phyloP scores from a whole-genome alignment of 495 filamentous ascomycete genomes.

The Talaromyces nanjingensis region DNA sequence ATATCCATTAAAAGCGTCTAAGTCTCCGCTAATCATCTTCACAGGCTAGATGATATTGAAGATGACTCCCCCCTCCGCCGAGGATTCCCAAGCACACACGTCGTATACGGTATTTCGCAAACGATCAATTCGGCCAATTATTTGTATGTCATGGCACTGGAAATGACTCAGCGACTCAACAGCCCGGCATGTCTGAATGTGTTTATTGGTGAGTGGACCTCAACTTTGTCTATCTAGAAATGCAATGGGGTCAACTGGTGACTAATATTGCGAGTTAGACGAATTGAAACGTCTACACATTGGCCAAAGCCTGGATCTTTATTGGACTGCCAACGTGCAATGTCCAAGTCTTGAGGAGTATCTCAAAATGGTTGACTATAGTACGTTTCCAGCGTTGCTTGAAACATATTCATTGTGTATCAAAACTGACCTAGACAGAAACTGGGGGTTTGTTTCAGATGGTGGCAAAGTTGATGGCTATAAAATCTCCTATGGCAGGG shows the following conservation, averaged over 20 bases:
- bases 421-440: neutral
- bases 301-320: neutral
- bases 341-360: neutral
- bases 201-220: neutral
- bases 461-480: neutral
- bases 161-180: neutral
- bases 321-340: neutral
- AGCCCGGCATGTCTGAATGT: neutral
- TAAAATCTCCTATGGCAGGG: neutral
- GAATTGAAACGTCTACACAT: neutral
- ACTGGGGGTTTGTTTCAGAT: neutral
- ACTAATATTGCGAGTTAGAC: neutral
- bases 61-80: constrained; percentile 64
- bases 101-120: constrained; percentile 75
- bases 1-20: neutral
- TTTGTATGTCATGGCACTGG: constrained; percentile 34
- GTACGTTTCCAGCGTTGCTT: neutral
- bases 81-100: constrained; percentile 73
- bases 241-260: neutral
- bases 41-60: constrained; percentile 36
- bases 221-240: neutral
- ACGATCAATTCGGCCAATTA: constrained; percentile 87
- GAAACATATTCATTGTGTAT: neutral
- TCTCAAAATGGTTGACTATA: neutral
- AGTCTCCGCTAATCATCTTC: neutral